phyloP scores from a whole-genome alignment of 257 asterid species.

The Solanum lycopersicoides region DNA sequence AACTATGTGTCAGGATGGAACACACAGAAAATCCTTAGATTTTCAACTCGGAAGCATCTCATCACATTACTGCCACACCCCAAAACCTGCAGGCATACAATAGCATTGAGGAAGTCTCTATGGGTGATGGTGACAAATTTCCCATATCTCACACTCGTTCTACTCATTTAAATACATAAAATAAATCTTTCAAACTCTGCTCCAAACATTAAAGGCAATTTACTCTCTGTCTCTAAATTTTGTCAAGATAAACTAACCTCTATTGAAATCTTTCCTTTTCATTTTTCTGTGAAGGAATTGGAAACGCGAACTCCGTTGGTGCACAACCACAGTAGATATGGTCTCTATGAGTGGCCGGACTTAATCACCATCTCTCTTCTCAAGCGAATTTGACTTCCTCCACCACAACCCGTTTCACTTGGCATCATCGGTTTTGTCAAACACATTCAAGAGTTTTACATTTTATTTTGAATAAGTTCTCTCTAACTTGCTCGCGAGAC shows the following conservation, averaged over 20 bases:
- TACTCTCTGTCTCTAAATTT: background rate
- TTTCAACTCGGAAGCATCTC: background rate
- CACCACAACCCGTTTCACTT: background rate
- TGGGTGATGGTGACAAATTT: background rate
- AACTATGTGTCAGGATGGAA: too few relatives aligned
- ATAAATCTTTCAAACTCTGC: background rate
- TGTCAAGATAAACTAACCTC: background rate
- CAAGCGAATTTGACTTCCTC: background rate
- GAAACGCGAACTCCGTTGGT: background rate
- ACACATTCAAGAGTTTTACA: background rate
- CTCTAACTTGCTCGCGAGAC: background rate
- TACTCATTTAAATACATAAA: background rate
- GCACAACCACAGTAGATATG: background rate
- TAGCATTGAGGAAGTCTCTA: background rate
- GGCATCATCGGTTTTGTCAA: background rate
- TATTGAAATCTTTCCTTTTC: too few relatives aligned
- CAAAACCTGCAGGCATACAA: background rate
- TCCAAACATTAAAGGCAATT: background rate
- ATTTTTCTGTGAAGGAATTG: background rate
- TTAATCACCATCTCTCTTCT: background rate
- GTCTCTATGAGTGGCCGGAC: background rate
- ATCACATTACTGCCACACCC: background rate
- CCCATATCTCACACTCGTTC: background rate
- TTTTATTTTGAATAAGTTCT: too few relatives aligned
- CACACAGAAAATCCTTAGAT: background rate